These are phyloP conservation scores for Pseudotsuga menziesii DNA, from an alignment of 75 land plant species.

Conservation along the genomic window DNA sequence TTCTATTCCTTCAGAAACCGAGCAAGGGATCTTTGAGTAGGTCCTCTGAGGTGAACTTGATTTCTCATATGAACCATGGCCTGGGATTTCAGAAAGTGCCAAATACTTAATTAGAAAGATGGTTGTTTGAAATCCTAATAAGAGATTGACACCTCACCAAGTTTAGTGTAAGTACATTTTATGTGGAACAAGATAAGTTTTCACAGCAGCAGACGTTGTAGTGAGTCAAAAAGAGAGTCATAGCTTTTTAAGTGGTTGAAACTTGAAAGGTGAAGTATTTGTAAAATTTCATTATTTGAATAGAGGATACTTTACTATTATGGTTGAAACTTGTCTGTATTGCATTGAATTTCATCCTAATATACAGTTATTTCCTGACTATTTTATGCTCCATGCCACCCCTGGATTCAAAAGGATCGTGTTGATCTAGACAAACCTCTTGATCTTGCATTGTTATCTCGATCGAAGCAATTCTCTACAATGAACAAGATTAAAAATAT, in stretches of 20 bases:
- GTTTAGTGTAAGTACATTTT: slow-evolving; percentile 17
- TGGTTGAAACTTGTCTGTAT: not conserved
- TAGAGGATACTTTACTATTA: not conserved
- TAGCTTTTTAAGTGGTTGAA: not conserved
- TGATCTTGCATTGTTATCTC: slow-evolving; percentile 56
- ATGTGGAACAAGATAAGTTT: not conserved
- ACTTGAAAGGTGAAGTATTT: not conserved
- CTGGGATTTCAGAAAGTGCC: slow-evolving; percentile 48
- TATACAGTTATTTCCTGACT: not conserved
- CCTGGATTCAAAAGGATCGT: slow-evolving; percentile 71
- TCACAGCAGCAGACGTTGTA: not conserved
- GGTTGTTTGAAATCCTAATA: slow-evolving; percentile 44
- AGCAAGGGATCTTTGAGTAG: slow-evolving; percentile 53
- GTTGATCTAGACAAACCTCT: slow-evolving; percentile 72
- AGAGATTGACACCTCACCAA: slow-evolving; percentile 29
- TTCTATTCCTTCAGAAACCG: slow-evolving; percentile 31
- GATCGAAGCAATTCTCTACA: slow-evolving; percentile 73
- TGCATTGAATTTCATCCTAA: not conserved
- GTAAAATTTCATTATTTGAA: slow-evolving; percentile 3
- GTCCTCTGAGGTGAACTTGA: slow-evolving; percentile 49
- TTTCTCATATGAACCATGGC: slow-evolving; percentile 61
- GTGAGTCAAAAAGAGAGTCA: not conserved
- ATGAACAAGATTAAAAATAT: slow-evolving; percentile 85
- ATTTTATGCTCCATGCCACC: slow-evolving; percentile 45
- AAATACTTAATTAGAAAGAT: slow-evolving; percentile 51